These are phyloP conservation scores for Lolium multiflorum DNA, from an alignment of 176 grass and related monocot genomes.

Conservation along the genomic window DNA sequence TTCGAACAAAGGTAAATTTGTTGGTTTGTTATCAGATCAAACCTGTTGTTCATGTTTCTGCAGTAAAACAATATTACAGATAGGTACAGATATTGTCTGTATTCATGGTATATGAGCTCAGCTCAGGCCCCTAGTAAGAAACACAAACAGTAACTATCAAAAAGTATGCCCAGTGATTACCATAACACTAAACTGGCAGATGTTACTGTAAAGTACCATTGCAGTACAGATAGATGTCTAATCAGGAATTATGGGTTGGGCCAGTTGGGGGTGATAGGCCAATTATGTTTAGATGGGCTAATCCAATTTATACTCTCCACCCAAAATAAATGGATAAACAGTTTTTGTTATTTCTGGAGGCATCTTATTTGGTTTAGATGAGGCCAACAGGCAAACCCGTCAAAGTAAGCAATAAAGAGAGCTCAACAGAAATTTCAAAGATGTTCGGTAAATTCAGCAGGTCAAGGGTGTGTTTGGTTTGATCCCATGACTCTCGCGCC, in stretches of 20 bases:
- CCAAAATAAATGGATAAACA: constrained; percentile 20
- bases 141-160: constrained; percentile 10
- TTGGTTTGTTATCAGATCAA: not conserved
- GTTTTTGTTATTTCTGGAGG: not conserved
- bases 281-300: constrained; percentile 21
- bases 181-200: not conserved
- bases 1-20: not conserved
- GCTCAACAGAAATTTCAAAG: not conserved
- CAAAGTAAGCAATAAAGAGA: constrained; percentile 9
- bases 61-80: not conserved
- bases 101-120: constrained; percentile 13
- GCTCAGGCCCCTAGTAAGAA: not conserved
- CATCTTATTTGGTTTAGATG: not conserved
- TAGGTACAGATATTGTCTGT: not conserved
- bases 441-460: not conserved
- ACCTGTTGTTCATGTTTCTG: not conserved
- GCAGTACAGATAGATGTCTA: not conserved
- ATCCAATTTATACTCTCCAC: not conserved
- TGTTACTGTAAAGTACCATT: too few relatives aligned
- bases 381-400: not conserved
- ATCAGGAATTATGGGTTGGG: not conserved
- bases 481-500: not conserved
- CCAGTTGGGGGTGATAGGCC: not conserved
- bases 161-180: not conserved
- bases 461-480: not conserved